These are phyloP conservation scores for Paraurostyla sp. DNA, from an alignment of 73 alveolate species.

Conservation along the genomic window DNA sequence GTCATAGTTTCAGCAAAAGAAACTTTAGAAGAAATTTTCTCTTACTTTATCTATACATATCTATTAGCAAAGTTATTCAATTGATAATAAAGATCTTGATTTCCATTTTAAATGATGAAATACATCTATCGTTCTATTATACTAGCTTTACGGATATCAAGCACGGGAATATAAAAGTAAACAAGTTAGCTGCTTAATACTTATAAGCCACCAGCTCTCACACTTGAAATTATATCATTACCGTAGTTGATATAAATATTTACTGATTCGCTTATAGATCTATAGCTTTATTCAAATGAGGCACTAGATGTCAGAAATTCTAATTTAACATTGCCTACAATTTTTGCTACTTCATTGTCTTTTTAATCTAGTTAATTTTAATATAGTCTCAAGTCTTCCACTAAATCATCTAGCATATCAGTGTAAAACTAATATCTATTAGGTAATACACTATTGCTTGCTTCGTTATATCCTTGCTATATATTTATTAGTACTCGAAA, in stretches of 20 bases:
- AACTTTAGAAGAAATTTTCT: neutral
- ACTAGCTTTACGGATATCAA: neutral
- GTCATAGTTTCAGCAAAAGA: neutral
- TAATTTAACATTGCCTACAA: slow-evolving; percentile 18
- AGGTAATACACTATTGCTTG: slow-evolving; percentile 7
- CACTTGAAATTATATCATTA: neutral
- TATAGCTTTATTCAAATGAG: neutral
- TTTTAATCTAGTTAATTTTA: neutral
- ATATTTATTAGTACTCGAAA: slow-evolving; percentile 18
- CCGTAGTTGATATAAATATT: slow-evolving; percentile 1
- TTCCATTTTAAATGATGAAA: slow-evolving; percentile 21
- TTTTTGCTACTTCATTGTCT: neutral
- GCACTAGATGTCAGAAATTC: slow-evolving; percentile 30
- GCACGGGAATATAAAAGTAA: slow-evolving; percentile 11
- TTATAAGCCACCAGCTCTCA: neutral
- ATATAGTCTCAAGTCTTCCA: neutral
- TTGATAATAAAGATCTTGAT: neutral
- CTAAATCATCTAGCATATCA: slow-evolving; percentile 2
- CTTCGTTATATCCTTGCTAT: neutral
- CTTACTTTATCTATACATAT: neutral
- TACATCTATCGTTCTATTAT: slow-evolving; percentile 13
- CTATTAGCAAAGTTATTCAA: slow-evolving; percentile 5
- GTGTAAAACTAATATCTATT: neutral
- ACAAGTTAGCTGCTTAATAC: neutral
- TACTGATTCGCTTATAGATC: slow-evolving; percentile 12